Evolutionary conservation across 2,329 filamentous ascomycete species (phyloP).

Genomic region (Cercospora janseana): DNA sequence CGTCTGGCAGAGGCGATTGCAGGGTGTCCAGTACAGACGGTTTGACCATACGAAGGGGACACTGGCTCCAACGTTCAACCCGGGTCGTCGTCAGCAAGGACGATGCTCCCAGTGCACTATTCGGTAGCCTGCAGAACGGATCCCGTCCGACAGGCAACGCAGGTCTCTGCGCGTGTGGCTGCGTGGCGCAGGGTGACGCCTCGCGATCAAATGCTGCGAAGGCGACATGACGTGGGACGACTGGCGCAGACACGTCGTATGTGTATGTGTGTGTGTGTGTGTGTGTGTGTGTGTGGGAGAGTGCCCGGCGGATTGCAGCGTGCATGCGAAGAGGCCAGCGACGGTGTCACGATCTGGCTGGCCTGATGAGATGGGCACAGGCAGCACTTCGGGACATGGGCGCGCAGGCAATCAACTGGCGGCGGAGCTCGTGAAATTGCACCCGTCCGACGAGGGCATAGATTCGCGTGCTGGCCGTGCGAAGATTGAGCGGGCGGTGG

Average conservation of each 20-base stretch:
- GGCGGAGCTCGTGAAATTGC: constrained; percentile 4
- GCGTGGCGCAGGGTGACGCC: neutral
- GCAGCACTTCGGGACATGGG: constrained; percentile 6
- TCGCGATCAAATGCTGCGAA: too few species aligned
- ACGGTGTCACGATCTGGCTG: constrained; percentile 2
- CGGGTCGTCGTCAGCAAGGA: constrained; percentile 4
- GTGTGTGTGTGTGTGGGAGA: neutral
- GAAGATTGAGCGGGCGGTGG: too few species aligned
- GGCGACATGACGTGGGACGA: too few species aligned
- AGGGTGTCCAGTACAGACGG: too few species aligned
- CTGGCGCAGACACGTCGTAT: too few species aligned
- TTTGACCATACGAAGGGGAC: too few species aligned
- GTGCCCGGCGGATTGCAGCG: neutral
- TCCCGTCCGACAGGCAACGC: constrained; percentile 6
- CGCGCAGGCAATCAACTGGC: constrained; percentile 4
- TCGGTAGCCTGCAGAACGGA: constrained; percentile 1
- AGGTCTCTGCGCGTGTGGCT: neutral
- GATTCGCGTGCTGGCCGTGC: neutral
- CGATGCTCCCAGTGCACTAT: neutral
- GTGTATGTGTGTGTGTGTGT: neutral
- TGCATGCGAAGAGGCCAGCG: neutral
- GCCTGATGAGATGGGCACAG: neutral
- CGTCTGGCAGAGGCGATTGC: too few species aligned
- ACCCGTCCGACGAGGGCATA: constrained; percentile 2
- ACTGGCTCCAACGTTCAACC: too few species aligned